Evolutionary conservation across 2,329 filamentous ascomycete species (phyloP).

Genomic region (Diplodia seriata): DNA sequence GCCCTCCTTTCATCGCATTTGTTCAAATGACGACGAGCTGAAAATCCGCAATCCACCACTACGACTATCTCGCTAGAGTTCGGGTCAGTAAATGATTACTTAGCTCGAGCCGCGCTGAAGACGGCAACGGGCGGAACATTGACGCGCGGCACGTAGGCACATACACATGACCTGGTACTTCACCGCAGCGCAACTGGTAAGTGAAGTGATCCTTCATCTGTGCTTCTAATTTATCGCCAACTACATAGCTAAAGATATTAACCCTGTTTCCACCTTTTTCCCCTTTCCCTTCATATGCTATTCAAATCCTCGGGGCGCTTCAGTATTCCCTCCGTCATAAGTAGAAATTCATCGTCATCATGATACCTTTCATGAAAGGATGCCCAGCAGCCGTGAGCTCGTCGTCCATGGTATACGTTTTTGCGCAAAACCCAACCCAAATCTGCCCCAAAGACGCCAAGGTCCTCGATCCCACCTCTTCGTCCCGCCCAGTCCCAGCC

Average conservation of each 20-base stretch:
- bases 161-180: not conserved
- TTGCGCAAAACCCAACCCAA: not conserved
- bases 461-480: not conserved
- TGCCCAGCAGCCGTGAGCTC: constrained; percentile 1
- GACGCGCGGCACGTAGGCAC: not conserved
- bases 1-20: too few species aligned
- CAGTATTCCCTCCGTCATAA: not conserved
- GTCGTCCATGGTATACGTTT: not conserved
- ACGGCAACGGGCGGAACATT: not conserved
- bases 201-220: not conserved
- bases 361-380: not conserved
- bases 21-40: too few species aligned
- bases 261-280: not conserved
- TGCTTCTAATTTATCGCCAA: not conserved
- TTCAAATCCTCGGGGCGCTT: not conserved
- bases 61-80: too few species aligned
- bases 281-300: not conserved
- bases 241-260: not conserved
- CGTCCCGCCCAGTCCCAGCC: not conserved
- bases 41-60: too few species aligned
- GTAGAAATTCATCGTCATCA: not conserved
- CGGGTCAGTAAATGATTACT: too few species aligned
- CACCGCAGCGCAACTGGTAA: not conserved
- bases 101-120: too few species aligned
- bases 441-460: not conserved